Conservation (phyloP, 306 rosid genomes). For the Astragalus membranaceus region DNA sequence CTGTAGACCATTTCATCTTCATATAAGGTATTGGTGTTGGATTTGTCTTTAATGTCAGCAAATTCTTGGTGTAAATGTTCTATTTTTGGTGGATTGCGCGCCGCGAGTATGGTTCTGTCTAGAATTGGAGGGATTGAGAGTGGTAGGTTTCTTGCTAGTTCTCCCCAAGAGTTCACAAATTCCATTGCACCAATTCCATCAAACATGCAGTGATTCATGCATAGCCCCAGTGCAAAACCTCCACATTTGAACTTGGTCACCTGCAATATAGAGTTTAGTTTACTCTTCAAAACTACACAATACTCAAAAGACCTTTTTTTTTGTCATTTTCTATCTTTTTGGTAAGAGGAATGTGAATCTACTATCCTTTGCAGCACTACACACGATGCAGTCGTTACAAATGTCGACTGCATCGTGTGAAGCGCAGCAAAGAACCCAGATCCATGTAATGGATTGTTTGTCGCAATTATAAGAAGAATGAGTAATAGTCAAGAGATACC, state of each 20-base stretch:
- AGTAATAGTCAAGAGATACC: constrained; percentile 17
- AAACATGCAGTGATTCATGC: constrained; percentile 81
- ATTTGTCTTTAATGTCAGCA: constrained; percentile 68
- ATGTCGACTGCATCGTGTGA: too few species aligned
- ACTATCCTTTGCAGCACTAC: too few species aligned
- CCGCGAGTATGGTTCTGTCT: constrained; percentile 59
- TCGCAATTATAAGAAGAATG: neutral
- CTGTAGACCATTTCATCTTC: constrained; percentile 58
- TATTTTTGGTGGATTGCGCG: constrained; percentile 50
- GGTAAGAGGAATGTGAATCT: too few species aligned
- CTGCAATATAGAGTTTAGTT: constrained; percentile 32
- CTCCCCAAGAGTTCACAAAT: constrained; percentile 86
- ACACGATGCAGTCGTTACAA: too few species aligned
- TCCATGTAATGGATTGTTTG: neutral
- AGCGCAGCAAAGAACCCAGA: too few species aligned
- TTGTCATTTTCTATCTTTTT: neutral
- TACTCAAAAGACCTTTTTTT: neutral
- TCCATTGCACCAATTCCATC: constrained; percentile 90
- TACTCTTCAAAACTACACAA: neutral
- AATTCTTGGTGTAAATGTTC: constrained; percentile 67
- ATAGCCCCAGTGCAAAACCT: constrained; percentile 72
- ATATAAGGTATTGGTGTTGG: constrained; percentile 35
- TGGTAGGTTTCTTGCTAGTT: constrained; percentile 63
- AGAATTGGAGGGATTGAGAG: constrained; percentile 52
- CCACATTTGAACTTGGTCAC: constrained; percentile 89